A percentile compares a stretch with the other conserved stretches of the same genome.
Evolutionary conservation across 2,329 filamentous ascomycete genomes (phyloP).

Genomic region (Ophiostoma triangulosporum): DNA sequence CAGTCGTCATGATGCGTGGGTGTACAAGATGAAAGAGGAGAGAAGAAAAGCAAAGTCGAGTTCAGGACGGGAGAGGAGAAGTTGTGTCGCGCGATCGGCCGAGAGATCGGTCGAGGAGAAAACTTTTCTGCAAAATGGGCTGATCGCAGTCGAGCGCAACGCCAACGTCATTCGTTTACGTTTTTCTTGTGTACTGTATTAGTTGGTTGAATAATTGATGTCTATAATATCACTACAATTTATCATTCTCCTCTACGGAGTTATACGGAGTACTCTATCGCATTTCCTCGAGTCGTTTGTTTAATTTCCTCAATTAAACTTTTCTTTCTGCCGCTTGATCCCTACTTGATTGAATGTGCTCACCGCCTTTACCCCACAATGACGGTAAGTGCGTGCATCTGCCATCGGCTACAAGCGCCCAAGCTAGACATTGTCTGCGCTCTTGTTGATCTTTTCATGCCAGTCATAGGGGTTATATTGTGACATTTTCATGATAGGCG

Average conservation of each 20-base stretch:
- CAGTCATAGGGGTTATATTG: too few species aligned
- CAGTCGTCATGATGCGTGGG: not conserved
- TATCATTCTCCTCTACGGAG: too few species aligned
- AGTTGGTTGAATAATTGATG: not conserved
- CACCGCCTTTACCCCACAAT: constrained; percentile 10
- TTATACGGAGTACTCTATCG: too few species aligned
- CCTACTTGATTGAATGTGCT: not conserved
- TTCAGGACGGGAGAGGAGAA: not conserved
- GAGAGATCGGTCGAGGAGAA: not conserved
- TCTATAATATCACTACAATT: not conserved
- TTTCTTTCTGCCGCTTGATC: not conserved
- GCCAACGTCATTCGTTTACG: not conserved
- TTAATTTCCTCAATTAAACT: not conserved
- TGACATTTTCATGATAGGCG: too few species aligned
- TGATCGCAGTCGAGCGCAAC: constrained; percentile 4
- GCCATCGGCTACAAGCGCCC: constrained; percentile 10
- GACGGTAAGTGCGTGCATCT: constrained; percentile 5
- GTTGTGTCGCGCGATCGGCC: not conserved
- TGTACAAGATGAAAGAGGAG: not conserved
- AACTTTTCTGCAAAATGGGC: constrained; percentile 8
- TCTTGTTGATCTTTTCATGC: too few species aligned
- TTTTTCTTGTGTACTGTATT: not conserved
- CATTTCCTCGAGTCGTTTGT: too few species aligned
- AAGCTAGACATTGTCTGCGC: too few species aligned
- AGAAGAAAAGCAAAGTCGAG: not conserved